Evolutionary conservation across 768 basidiomycete genomes (phyloP), one percentile per base, ranked within the genome.

Genomic region (Amanita inopinata): DNA sequence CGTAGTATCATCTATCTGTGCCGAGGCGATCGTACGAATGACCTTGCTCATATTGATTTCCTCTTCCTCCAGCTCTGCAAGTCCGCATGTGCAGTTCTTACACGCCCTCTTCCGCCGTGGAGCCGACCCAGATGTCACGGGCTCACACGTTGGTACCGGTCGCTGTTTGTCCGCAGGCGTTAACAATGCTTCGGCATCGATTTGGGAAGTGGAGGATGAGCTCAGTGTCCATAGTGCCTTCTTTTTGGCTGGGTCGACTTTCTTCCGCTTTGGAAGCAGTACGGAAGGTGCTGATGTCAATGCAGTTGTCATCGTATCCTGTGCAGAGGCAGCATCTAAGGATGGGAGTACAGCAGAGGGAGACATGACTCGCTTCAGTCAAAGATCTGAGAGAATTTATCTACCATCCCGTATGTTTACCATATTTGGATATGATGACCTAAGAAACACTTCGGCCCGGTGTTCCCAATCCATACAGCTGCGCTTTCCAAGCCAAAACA

Each of bases 1-100:
- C n/a, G n/a, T n/a, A n/a, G n/a, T n/a, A n/a, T n/a, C n/a, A n/a
- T n/a, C n/a, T 8, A 23, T 5, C 23, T 35, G 33, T n/a, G 9
- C 24, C 23, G 66, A 63, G 10, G 80, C 81, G 58, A 83, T 79
- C 35, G 89, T 61, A 37, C 88, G 49, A 27, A 90, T 78, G 5
- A 88, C 74, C 51, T 74, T 79, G 50, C 18, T 45, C 23, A 69
- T 69, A 34, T 59, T 62, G 49, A 59, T 66, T 45, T 97, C 91
- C 58, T 91, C 86, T 43, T 78, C 84, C 61, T 96, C 90, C 12
- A 94, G 58, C 68, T 98, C 96, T 12, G 86, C 83, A 45, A 99
- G 72, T n/a, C 96, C 96, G 55, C 96, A 99, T 2, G 89, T 77
- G 62, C 96, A 99, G 57, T 78, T 79, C 67, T 97, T 97, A 74